Conservation (phyloP, 805 yeast genomes). For the Candida adriatica region DNA sequence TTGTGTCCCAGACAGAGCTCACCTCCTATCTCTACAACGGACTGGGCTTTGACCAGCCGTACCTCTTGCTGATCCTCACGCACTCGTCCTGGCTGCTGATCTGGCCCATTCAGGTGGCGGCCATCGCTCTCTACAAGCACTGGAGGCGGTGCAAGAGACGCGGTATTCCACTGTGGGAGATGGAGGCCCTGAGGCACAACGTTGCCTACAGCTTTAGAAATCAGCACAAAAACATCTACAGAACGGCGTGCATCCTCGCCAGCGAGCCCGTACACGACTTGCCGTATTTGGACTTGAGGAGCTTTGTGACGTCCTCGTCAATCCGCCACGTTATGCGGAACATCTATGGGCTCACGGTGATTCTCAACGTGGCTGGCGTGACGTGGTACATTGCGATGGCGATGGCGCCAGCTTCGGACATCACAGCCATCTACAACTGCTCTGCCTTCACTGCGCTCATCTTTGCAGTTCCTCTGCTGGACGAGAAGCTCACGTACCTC, state of each 20-base stretch:
- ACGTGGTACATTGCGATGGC: constrained; percentile 86
- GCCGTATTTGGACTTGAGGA: constrained; percentile 13
- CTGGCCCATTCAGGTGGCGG: constrained; percentile 60
- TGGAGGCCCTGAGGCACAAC: constrained; percentile 15
- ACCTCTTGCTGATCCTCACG: constrained; percentile 56
- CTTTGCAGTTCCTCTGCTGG: constrained; percentile 69
- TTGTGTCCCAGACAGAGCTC: constrained; percentile 75
- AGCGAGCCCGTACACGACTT: constrained; percentile 10
- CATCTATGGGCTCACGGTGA: constrained; percentile 40
- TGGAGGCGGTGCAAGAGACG: constrained; percentile 20
- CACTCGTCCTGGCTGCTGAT: constrained; percentile 74
- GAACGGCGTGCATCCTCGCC: constrained; percentile 24
- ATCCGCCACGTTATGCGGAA: constrained; percentile 36
- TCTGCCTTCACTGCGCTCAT: constrained; percentile 85
- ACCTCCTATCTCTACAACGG: constrained; percentile 60
- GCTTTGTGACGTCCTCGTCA: constrained; percentile 10
- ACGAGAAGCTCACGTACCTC: constrained; percentile 55
- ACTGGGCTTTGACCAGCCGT: constrained; percentile 59
- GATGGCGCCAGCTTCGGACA: constrained; percentile 74
- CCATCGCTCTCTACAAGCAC: constrained; percentile 42
- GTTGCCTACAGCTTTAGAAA: constrained; percentile 32
- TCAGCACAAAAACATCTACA: constrained; percentile 36
- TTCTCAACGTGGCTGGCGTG: constrained; percentile 68
- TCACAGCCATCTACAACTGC: constrained; percentile 87
- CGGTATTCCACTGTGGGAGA: constrained; percentile 9